Evolutionary conservation across 352 stramenopile species (phyloP).

Genomic region (Phytopythium mirpurense): DNA sequence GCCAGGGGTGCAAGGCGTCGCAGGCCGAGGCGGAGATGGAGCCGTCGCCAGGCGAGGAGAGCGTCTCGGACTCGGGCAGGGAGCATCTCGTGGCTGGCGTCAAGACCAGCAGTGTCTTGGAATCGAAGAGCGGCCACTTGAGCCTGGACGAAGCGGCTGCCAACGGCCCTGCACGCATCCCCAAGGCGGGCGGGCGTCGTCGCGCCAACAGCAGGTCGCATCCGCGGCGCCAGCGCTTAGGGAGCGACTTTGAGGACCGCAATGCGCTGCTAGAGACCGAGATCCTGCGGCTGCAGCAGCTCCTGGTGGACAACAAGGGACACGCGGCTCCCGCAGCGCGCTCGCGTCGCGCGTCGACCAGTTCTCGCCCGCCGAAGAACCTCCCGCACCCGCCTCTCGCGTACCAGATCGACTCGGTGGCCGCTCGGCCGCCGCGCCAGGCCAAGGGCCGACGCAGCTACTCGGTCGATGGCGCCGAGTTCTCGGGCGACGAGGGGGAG

Average conservation of each 20-base stretch:
- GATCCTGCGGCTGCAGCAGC: conserved; percentile 70
- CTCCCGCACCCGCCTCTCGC: conserved; percentile 10
- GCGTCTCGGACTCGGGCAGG: conserved; percentile 6
- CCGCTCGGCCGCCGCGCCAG: conserved; percentile 9
- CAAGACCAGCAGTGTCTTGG: not conserved
- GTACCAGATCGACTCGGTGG: conserved; percentile 15
- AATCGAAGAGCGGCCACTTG: not conserved
- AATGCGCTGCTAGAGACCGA: conserved; percentile 56
- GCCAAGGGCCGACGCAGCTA: conserved; percentile 29
- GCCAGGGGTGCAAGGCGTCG: conserved; percentile 15
- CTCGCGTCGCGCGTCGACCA: conserved; percentile 13
- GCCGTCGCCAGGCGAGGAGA: conserved; percentile 20
- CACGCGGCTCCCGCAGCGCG: conserved; percentile 7
- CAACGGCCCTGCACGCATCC: not conserved
- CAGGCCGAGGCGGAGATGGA: conserved; percentile 22
- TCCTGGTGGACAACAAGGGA: conserved; percentile 54
- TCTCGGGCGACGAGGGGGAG: conserved; percentile 34
- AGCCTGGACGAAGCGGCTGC: conserved; percentile 4
- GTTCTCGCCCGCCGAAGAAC: conserved; percentile 16
- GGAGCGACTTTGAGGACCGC: conserved; percentile 28
- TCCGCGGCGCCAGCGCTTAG: conserved; percentile 9
- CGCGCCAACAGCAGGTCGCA: conserved; percentile 2
- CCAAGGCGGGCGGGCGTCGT: not conserved
- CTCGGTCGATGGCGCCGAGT: conserved; percentile 33
- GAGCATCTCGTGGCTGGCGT: not conserved